Base-by-base conservation (phyloP, 2,329 filamentous ascomycete species). In the Biscogniauxia sp. region DNA sequence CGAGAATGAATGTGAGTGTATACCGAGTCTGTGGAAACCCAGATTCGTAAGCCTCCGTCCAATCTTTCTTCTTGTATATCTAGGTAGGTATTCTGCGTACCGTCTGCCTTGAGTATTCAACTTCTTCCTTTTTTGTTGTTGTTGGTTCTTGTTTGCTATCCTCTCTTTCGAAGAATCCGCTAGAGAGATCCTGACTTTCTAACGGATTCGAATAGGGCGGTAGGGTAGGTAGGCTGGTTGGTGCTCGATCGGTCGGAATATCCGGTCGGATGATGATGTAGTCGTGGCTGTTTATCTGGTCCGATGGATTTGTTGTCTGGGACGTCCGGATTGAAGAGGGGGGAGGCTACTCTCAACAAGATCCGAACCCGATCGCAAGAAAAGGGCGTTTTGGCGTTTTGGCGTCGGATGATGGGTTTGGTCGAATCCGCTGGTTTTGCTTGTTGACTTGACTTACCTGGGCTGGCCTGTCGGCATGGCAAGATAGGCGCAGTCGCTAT, bases 401-500 rank as follows among this genome's bases (percentile, higher is more conserved):
- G 20, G 55, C 45, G 51, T 45, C 13, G 55, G 20, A n/a, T 45
- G 7, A 6, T 23, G 28, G 23, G 55, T 56, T 60, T 8, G 7
- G 56, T 56, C 45, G 53, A 53, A 45, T 45, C 37, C 53, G 28
- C 23, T 41, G 41, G 32, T 51, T 55, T 55, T 15, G 59, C 55
- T 17, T 23, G 23, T 23, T 23, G 23, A 23, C 23, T 28, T 56
- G 50, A 62, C 62, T 59, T 64, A 64, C 62, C 61, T 65, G 5
- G 54, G 20, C 6, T 28, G 53, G 20, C 49, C 37, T 45, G n/a
- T 45, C 37, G 37, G 37, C 37, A 45, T 17, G 15, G 37, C 37
- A 17, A 51, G 57, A 56, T 64, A 25, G 57, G 57, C 60, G 57
- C 41, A 20, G 61, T 60, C 53, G 63, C 51, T 62, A 62, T 61